A percentile compares a stretch with the other conserved stretches of the same genome.
These are phyloP conservation scores for Taphrina flavorubra DNA, from an alignment of 1,139 yeast species.

Conservation along the genomic window DNA sequence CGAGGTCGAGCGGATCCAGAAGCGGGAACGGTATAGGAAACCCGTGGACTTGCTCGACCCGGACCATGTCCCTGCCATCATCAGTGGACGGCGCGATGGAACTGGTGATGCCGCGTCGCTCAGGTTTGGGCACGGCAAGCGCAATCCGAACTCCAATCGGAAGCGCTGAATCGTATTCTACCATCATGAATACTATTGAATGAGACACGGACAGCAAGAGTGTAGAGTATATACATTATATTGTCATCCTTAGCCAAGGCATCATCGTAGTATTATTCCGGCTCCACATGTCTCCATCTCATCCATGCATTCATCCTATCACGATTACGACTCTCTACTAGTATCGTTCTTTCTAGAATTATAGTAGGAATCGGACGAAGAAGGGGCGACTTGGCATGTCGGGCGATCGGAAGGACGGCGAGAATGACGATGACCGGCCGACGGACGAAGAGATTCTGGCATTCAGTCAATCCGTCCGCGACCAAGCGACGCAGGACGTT, in stretches of 20 bases:
- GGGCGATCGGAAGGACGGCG: not conserved
- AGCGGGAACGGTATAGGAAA: slow-evolving; percentile 38
- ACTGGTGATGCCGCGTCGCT: slow-evolving; percentile 1
- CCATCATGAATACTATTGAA: too few relatives aligned
- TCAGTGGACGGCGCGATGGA: slow-evolving; percentile 41
- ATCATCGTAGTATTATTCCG: not conserved
- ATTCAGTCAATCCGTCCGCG: slow-evolving; percentile 18
- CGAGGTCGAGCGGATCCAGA: slow-evolving; percentile 77
- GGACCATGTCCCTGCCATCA: slow-evolving; percentile 42
- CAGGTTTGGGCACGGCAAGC: slow-evolving; percentile 38
- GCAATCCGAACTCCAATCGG: slow-evolving; percentile 30
- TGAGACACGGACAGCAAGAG: too few relatives aligned
- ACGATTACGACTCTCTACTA: too few relatives aligned
- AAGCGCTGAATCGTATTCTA: too few relatives aligned
- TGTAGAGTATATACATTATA: too few relatives aligned
- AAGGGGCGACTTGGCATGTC: not conserved
- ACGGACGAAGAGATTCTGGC: slow-evolving; percentile 36
- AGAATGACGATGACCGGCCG: slow-evolving; percentile 15
- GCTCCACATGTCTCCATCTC: not conserved
- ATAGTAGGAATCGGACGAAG: too few relatives aligned
- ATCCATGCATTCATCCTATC: too few relatives aligned
- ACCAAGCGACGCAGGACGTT: slow-evolving; percentile 17
- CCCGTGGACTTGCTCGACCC: slow-evolving; percentile 42
- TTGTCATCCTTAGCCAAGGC: slow-evolving; percentile 4
- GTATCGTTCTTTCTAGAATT: too few relatives aligned